Evolutionary conservation across 1,284 basidiomycete genomes (phyloP), one percentile per base, ranked within the genome.

Genomic region (Anthracocystis walkeri): DNA sequence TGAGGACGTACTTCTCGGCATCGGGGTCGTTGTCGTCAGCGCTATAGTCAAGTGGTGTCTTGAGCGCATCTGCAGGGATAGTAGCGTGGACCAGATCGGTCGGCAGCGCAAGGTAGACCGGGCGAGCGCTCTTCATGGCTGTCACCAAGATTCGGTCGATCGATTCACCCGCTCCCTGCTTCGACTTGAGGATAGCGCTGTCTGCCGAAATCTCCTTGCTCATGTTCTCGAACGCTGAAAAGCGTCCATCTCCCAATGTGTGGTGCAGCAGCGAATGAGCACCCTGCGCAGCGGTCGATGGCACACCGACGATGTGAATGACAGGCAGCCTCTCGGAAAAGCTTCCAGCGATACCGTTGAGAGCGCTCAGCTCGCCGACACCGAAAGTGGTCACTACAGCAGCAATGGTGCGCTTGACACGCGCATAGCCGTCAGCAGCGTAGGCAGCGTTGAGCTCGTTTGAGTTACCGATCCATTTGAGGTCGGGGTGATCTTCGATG

Each of bases 391-490:
- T 85, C 41, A 82, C 79, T 0, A 73, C 40, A 60, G 75, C 72
- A n/a, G 68, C 52, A 33, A 77, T 27, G 23, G 68, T 77, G 18
- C 54, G 45, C 54, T 77, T 78, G 50, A 77, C 90, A 58, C 95
- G 90, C 31, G 95, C 92, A 82, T 97, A 97, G 21, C 95, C 95
- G 83, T 98, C 95, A 0, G 93, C 93, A n/a, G 94, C 94, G 84
- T 97, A 97, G 0, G 93, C 73, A 0, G 86, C 83, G 57, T 86
- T 86, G 55, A 84, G 76, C 88, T 85, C 94, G 85, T 95, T 94
- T 14, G 80, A 75, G 70, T 82, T 83, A 23, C 95, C 95, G 40
- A 70, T 89, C 95, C 95, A 97, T 23, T 92, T 87, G 46, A 97
- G 90, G 11, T 85, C 87, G 3, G 90, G 88, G 82, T 93, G 90